phyloP scores from a whole-genome alignment of 495 filamentous ascomycete species.

The Hypoxylon crocopeplum region DNA sequence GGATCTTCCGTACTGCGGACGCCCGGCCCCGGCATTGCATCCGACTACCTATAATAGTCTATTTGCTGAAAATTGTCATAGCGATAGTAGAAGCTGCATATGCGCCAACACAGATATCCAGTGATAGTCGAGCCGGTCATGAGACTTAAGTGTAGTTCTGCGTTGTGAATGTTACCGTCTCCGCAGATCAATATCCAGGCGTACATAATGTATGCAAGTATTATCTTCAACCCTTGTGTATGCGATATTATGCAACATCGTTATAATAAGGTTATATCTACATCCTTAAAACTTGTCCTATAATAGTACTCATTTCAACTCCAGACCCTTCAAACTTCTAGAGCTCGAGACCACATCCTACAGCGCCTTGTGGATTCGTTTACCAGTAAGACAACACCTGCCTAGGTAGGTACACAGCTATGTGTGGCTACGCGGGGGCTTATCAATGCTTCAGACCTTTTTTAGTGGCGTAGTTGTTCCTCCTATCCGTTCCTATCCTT shows the following conservation, averaged over 20 bases:
- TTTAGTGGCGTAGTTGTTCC: background rate
- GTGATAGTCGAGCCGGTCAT: constrained; percentile 9
- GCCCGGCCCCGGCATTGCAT: constrained; percentile 8
- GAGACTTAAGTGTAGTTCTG: constrained; percentile 6
- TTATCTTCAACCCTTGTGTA: no score
- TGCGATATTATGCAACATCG: no score
- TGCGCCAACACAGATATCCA: constrained; percentile 8
- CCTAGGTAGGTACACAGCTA: background rate
- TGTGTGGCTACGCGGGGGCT: background rate
- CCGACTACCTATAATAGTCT: constrained; percentile 4
- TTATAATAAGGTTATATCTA: no score
- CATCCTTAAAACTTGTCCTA: background rate
- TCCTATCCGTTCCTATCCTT: background rate
- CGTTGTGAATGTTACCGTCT: constrained; percentile 30
- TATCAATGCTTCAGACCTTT: background rate
- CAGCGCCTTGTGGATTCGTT: background rate
- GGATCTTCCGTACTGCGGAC: background rate
- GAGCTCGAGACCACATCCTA: background rate
- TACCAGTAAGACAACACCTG: background rate
- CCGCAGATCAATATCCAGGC: constrained; percentile 27
- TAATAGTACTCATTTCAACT: background rate
- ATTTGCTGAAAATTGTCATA: constrained; percentile 22
- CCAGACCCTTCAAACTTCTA: background rate
- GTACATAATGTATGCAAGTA: background rate
- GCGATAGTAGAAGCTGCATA: constrained; percentile 38